Conservation (phyloP, 1,139 yeast species). For the Meyerozyma smithsonii region DNA sequence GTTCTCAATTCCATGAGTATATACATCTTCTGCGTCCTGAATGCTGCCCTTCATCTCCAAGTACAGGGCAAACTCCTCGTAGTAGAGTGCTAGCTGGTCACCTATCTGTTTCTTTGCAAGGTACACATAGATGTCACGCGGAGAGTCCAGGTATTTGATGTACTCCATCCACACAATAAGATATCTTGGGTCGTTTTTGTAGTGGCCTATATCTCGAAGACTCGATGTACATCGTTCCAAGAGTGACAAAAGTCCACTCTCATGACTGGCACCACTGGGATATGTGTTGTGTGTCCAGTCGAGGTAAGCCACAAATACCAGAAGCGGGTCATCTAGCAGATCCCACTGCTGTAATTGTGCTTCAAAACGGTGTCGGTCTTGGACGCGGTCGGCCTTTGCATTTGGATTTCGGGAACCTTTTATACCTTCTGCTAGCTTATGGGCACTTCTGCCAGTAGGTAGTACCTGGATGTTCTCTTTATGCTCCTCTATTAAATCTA, state of each 20-base stretch:
- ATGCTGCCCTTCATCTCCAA: slow-evolving; percentile 50
- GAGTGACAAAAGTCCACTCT: slow-evolving; percentile 62
- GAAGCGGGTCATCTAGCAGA: slow-evolving; percentile 79
- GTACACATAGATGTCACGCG: slow-evolving; percentile 68
- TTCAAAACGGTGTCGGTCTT: slow-evolving; percentile 44
- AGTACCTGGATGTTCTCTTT: slow-evolving; percentile 80
- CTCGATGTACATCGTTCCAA: slow-evolving; percentile 70
- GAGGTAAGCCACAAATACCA: slow-evolving; percentile 65
- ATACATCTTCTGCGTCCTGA: slow-evolving; percentile 61
- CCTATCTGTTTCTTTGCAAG: slow-evolving; percentile 77
- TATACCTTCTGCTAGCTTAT: slow-evolving; percentile 48
- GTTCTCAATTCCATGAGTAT: slow-evolving; percentile 53
- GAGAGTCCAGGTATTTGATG: slow-evolving; percentile 63
- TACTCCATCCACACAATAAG: slow-evolving; percentile 78
- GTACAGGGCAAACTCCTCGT: slow-evolving; percentile 73
- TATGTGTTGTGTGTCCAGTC: slow-evolving; percentile 64
- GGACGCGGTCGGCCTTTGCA: slow-evolving; percentile 22
- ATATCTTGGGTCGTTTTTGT: slow-evolving; percentile 79
- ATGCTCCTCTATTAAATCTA: slow-evolving; percentile 49
- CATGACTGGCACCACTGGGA: slow-evolving; percentile 64
- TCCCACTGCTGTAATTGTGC: slow-evolving; percentile 39
- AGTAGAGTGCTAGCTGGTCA: slow-evolving; percentile 57
- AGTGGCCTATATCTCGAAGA: slow-evolving; percentile 61
- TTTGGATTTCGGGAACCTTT: slow-evolving; percentile 17
- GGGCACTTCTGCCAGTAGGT: slow-evolving; percentile 66